Percentiles rank a stretch among this genome's conserved stretches.
These are phyloP conservation scores for Chaetomidium leptoderma DNA, from an alignment of 495 filamentous ascomycete species.

Conservation along the genomic window DNA sequence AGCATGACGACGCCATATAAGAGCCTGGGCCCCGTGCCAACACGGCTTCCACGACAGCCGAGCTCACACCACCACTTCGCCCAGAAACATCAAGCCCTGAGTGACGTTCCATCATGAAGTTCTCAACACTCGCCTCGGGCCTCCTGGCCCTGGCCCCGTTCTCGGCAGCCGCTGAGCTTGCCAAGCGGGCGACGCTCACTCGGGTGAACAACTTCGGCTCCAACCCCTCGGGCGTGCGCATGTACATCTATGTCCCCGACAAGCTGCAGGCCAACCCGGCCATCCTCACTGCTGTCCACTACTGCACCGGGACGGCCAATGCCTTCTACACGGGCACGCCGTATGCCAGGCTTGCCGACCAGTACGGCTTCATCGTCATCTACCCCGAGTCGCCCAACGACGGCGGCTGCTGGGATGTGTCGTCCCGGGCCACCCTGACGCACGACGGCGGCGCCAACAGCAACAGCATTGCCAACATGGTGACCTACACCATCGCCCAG, in stretches of 20 bases:
- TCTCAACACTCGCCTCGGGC: slow-evolving; percentile 25
- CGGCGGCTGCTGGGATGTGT: slow-evolving; percentile 59
- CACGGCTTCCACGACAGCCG: not conserved
- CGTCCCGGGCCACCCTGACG: slow-evolving; percentile 48
- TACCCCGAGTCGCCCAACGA: slow-evolving; percentile 48
- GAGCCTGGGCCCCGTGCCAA: not conserved
- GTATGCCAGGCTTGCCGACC: slow-evolving; percentile 48
- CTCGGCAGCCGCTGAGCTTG: slow-evolving; percentile 16
- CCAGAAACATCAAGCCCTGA: too few species aligned
- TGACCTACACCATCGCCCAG: slow-evolving; percentile 45
- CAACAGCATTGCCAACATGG: slow-evolving; percentile 59
- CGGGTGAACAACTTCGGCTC: slow-evolving; percentile 38
- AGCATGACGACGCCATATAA: slow-evolving; percentile 1
- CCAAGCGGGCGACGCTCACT: slow-evolving; percentile 34
- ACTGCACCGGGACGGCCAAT: slow-evolving; percentile 50
- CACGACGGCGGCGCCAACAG: slow-evolving; percentile 58
- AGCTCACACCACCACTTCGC: not conserved
- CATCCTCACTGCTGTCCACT: slow-evolving; percentile 53
- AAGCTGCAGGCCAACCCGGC: slow-evolving; percentile 34
- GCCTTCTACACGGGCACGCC: slow-evolving; percentile 48
- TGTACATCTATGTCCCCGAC: slow-evolving; percentile 42
- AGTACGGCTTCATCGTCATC: slow-evolving; percentile 55
- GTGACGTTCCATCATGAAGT: slow-evolving; percentile 33
- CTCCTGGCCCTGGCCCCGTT: slow-evolving; percentile 27
- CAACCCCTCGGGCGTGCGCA: slow-evolving; percentile 36